phyloP scores from a whole-genome alignment of 768 basidiomycete species.

The Hydnomerulius pinastri region DNA sequence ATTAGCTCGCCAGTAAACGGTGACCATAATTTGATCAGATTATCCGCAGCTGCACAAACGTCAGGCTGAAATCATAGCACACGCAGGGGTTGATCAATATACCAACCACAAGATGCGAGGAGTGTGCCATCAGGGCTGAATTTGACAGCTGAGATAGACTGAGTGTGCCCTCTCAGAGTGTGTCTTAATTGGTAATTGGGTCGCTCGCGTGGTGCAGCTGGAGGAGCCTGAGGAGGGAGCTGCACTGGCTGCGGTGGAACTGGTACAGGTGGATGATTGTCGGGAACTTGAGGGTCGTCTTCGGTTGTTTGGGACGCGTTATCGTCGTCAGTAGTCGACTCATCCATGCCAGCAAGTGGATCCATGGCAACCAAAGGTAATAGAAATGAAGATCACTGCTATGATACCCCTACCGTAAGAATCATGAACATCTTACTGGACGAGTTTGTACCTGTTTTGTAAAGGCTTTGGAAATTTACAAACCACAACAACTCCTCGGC shows the following conservation, averaged over 20 bases:
- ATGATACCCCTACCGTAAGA: not conserved
- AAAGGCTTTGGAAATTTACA: constrained; percentile 25
- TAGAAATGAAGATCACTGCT: not conserved
- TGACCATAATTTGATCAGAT: constrained; percentile 80
- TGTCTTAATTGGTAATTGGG: constrained; percentile 74
- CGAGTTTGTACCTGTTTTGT: constrained; percentile 25
- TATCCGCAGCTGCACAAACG: constrained; percentile 68
- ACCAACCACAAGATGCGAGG: constrained; percentile 86
- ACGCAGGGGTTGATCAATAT: not conserved
- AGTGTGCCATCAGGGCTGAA: constrained; percentile 88
- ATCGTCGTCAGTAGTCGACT: constrained; percentile 56
- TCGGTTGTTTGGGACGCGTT: constrained; percentile 83
- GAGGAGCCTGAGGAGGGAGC: constrained; percentile 30
- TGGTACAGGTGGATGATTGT: constrained; percentile 49
- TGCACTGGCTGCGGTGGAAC: constrained; percentile 34
- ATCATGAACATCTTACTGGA: constrained; percentile 4
- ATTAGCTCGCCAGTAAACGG: constrained; percentile 78
- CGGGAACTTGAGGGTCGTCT: constrained; percentile 78
- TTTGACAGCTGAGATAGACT: constrained; percentile 85
- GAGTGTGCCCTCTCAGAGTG: constrained; percentile 74
- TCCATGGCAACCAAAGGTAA: constrained; percentile 14
- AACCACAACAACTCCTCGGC: constrained; percentile 20
- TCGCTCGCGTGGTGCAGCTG: constrained; percentile 39
- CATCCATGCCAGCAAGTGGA: constrained; percentile 33
- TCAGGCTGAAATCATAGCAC: not conserved